phyloP scores from a whole-genome alignment of 2,329 filamentous ascomycete species.

The Neopestalotiopsis sp. region DNA sequence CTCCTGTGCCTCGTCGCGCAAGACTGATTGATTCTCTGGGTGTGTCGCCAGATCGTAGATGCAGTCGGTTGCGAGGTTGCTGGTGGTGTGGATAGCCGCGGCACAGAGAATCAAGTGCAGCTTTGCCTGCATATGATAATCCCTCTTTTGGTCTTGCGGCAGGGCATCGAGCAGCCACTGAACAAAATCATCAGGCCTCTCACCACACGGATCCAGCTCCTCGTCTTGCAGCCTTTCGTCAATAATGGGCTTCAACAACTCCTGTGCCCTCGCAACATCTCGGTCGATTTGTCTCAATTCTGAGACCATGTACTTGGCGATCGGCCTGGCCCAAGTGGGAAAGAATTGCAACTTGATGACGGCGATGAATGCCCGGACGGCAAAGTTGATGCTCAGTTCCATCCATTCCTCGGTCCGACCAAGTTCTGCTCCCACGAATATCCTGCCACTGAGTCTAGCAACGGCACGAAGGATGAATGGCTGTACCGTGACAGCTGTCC shows the following conservation, averaged over 20 bases:
- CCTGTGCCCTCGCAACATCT: constrained; percentile 47
- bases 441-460: constrained; percentile 56
- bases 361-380: constrained; percentile 52
- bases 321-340: constrained; percentile 53
- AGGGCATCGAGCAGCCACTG: constrained; percentile 51
- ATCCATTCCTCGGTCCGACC: constrained; percentile 60
- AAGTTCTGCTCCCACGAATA: constrained; percentile 56
- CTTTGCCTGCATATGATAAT: constrained; percentile 43
- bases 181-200: constrained; percentile 51
- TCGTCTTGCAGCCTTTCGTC: constrained; percentile 49
- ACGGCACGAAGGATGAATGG: constrained; percentile 56
- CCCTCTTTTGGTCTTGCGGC: constrained; percentile 39
- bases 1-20: constrained; percentile 55
- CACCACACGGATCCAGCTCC: constrained; percentile 39
- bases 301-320: constrained; percentile 50
- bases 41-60: constrained; percentile 57
- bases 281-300: constrained; percentile 50
- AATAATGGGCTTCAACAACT: constrained; percentile 50
- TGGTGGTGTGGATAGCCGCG: constrained; percentile 58
- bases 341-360: constrained; percentile 57
- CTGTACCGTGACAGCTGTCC: constrained; percentile 59
- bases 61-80: constrained; percentile 49
- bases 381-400: constrained; percentile 55
- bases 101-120: constrained; percentile 50
- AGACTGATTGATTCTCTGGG: constrained; percentile 53